Base-by-base conservation (phyloP, 208 protist species). In the Crithidia bombi region DNA sequence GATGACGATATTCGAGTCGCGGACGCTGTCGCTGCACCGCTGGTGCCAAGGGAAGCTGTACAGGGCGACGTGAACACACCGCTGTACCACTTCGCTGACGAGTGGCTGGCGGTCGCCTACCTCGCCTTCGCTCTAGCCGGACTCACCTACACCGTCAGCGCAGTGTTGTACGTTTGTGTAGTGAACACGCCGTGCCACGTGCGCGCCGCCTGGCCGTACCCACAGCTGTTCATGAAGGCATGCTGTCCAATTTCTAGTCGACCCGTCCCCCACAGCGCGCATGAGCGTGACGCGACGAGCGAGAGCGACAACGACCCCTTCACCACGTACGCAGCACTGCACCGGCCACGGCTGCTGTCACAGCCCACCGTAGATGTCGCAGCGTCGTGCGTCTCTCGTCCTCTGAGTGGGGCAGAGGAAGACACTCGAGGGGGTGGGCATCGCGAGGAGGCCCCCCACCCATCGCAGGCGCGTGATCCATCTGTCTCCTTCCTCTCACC, bases 101-200 rank as follows among this genome's bases (percentile, higher is more conserved):
- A 56, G 46, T 66, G 61, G 61, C 21, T 66, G 3, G 61, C 61
- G 12, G 46, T 56, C 15, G 61, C 61, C 47, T 66, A 66, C 35
- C 61, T 66, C 25, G 43, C 47, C 30, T 43, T 66, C 35, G 43
- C 46, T 23, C 47, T 66, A 21, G 61, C 61, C 33, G 61, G 47
- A 4, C 61, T 66, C 61, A 56, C 17, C 61, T 66, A 46, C 35
- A 66, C 61, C n/a, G 47, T 44, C 21, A 56, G 61, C n/a, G 61
- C 46, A 4, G 61, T 66, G 10, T 11, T 66, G 46, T 56, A 66
- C 35, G 61, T 56, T 14, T 65, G 58, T 33, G 61, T 56, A 14
- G 61, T 66, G 21, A 66, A 66, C 47, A 66, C 61, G 30, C 46
- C 47, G 3, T 56, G 61, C 32, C 61, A 66, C 46, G 61, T 66